These are phyloP conservation scores for Eucalyptus paniculata DNA, from an alignment of 345 rosid species.

Conservation along the genomic window DNA sequence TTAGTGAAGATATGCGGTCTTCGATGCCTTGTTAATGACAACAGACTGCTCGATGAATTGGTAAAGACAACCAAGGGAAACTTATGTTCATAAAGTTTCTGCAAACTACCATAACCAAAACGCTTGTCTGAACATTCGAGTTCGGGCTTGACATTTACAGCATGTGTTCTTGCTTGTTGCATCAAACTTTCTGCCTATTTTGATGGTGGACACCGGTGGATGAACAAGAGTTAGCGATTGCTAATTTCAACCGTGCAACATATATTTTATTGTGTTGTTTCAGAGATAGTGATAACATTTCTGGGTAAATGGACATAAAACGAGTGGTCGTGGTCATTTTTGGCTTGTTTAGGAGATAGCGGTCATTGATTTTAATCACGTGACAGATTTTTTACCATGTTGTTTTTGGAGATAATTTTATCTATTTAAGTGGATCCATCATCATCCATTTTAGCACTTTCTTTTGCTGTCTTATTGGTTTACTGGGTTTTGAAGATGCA, in stretches of 20 bases:
- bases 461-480: background rate
- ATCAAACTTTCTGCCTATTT: background rate
- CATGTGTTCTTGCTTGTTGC: background rate
- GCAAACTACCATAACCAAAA: background rate
- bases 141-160: background rate
- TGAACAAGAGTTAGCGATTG: fast-evolving
- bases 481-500: background rate
- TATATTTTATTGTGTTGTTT: background rate
- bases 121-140: background rate
- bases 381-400: no score
- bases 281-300: background rate
- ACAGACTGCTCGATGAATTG: background rate
- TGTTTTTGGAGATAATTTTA: no score
- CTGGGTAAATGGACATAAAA: background rate
- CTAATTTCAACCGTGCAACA: fast-evolving
- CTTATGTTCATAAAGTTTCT: background rate
- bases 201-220: background rate
- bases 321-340: background rate
- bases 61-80: background rate
- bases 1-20: background rate
- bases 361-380: no score
- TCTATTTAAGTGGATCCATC: background rate
- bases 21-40: background rate
- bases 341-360: background rate
- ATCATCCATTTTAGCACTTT: background rate